phyloP scores from a whole-genome alignment of 352 stramenopile genomes.

The Thraustotheca clavata region DNA sequence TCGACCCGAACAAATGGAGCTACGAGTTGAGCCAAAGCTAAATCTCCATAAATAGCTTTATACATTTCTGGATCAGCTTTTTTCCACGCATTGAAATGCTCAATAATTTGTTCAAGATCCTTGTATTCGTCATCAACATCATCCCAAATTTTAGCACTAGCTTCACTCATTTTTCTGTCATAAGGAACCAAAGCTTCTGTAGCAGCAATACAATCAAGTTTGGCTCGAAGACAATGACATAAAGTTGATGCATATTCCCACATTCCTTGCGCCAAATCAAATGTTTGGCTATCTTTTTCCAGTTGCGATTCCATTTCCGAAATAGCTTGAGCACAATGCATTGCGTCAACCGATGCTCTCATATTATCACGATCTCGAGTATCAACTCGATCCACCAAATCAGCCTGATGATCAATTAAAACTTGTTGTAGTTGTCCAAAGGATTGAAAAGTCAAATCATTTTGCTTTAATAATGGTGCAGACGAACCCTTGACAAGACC shows the following conservation, averaged over 20 bases:
- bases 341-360: neutral
- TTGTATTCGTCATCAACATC: conserved; percentile 17
- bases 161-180: neutral
- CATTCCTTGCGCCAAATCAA: conserved; percentile 2
- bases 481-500: neutral
- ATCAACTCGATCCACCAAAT: neutral
- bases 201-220: neutral
- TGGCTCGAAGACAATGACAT: conserved; percentile 13
- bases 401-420: neutral
- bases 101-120: neutral
- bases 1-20: conserved; percentile 10
- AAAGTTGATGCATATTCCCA: conserved; percentile 14
- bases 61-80: neutral
- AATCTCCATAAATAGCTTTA: neutral
- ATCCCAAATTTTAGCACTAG: neutral
- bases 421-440: neutral
- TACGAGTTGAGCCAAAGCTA: conserved; percentile 11
- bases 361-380: neutral
- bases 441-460: conserved; percentile 5
- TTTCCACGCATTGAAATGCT: conserved; percentile 8
- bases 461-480: neutral
- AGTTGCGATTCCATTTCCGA: neutral
- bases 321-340: neutral
- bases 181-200: neutral
- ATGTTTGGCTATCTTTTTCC: neutral